Evolutionary conservation across 78 protist genomes (phyloP), one percentile per base, ranked within the genome.

Genomic region (Speleostelium caveatum): DNA sequence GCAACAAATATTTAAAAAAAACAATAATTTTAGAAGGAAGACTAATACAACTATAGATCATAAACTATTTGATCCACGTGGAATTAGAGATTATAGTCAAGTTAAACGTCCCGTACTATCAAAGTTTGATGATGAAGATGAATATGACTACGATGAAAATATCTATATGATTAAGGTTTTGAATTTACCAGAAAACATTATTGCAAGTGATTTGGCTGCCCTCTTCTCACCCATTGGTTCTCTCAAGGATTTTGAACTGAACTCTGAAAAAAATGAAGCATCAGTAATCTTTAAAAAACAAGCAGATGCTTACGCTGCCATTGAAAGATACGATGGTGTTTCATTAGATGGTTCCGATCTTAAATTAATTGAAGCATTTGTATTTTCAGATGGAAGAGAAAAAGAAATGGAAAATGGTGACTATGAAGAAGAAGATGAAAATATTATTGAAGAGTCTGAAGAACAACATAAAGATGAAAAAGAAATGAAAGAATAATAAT

Each of bases 11-110:
- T 45, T 14, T 10, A 14, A 45, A 10, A 45, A 45, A 45, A 45
- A 10, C 53, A 71, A 26, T 32, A 69, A 69, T 21, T 36, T 35
- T 30, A 71, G 49, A 32, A 17, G 26, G 26, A 68, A 41, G 58
- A 36, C 26, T 51, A 26, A 24, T 49, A 35, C 61, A 71, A 71
- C 28, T 24, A 83, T 83, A n/a, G 90, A 83, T 58, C 90, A 83
- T 59, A 68, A 63, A 56, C 32, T 83, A 32, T 83, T 83, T 49
- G 90, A 83, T 42, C 68, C 90, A 36, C 35, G 90, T 42, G 90
- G 90, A 32, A 83, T 83, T 51, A 67, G 78, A 60, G 90, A 83
- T 32, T 83, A 83, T 30, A 62, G 86, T 62, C 56, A 62, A 38
- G 86, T 45, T 35, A 76, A 62, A 26, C 59, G 56, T 22, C 80